These are phyloP conservation scores for Verticillium dahliae DNA, from an alignment of 2,329 filamentous ascomycete genomes.

Conservation along the genomic window DNA sequence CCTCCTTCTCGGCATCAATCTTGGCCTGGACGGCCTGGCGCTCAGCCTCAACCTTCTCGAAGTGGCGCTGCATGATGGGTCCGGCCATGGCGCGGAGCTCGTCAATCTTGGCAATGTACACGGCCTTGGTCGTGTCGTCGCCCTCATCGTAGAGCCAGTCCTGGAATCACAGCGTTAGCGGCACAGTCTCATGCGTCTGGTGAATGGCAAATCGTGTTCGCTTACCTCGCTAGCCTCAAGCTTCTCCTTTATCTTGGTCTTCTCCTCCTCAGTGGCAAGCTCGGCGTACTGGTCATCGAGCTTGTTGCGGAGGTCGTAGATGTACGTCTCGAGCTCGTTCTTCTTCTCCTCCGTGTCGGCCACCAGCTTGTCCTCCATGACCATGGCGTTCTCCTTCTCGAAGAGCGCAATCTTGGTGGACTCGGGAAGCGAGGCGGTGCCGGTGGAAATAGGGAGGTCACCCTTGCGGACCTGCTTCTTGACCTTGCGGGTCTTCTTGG, in stretches of 20 bases:
- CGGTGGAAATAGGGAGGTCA: constrained; percentile 80
- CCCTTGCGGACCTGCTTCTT: constrained; percentile 99
- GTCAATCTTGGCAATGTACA: constrained; percentile 92
- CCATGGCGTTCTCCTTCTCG: constrained; percentile 86
- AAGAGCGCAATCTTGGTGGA: constrained; percentile 56
- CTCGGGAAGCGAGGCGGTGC: constrained; percentile 72
- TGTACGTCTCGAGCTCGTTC: constrained; percentile 97
- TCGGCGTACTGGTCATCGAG: constrained; percentile 87
- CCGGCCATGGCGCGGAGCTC: constrained; percentile 88
- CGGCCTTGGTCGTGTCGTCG: constrained; percentile 86
- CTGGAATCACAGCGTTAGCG: constrained; percentile 37
- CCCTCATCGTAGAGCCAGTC: constrained; percentile 99
- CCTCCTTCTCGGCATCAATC: constrained; percentile 70
- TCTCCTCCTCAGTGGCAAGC: constrained; percentile 87
- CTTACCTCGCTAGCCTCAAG: constrained; percentile 81
- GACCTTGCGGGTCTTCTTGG: constrained; percentile 91
- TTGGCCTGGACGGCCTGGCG: constrained; percentile 71
- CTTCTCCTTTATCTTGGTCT: constrained; percentile 76
- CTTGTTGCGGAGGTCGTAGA: constrained; percentile 95
- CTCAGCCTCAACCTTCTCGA: constrained; percentile 88
- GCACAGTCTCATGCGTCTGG: no score
- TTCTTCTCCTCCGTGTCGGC: constrained; percentile 99
- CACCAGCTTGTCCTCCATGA: constrained; percentile 97
- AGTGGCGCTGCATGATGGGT: constrained; percentile 88
- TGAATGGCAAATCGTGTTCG: constrained; percentile 1